These are phyloP conservation scores for Lotus japonicus DNA, from an alignment of 306 rosid species.

Conservation along the genomic window DNA sequence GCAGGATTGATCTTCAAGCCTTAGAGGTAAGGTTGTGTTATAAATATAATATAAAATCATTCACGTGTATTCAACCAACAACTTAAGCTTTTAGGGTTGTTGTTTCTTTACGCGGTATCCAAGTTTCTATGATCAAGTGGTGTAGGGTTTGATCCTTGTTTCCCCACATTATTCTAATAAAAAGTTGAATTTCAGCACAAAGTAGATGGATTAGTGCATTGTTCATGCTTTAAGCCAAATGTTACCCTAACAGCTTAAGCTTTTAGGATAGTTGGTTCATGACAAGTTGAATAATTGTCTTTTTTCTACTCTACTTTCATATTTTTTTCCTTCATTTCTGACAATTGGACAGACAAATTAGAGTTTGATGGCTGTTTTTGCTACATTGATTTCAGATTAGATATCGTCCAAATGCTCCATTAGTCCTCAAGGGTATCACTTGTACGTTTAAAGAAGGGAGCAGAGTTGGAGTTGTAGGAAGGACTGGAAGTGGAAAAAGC, in stretches of 20 bases:
- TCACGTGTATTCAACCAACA: too few relatives aligned
- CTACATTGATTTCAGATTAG: constrained; percentile 40
- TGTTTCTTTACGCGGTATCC: too few relatives aligned
- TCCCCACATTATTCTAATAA: too few relatives aligned
- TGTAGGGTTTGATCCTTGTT: too few relatives aligned
- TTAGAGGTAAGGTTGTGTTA: constrained; percentile 33
- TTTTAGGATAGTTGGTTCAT: too few relatives aligned
- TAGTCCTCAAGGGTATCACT: constrained; percentile 63
- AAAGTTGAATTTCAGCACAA: too few relatives aligned
- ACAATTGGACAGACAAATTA: neutral
- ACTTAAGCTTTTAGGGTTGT: too few relatives aligned
- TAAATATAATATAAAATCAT: too few relatives aligned
- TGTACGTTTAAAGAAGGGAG: constrained; percentile 63
- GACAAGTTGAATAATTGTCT: neutral
- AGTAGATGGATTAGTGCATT: too few relatives aligned
- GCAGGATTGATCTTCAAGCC: constrained; percentile 51
- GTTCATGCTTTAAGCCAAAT: too few relatives aligned
- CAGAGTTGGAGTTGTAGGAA: constrained; percentile 80
- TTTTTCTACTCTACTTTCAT: neutral
- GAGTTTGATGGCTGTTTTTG: neutral
- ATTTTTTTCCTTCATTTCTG: neutral
- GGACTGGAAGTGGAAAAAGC: constrained; percentile 83
- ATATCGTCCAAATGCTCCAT: constrained; percentile 58
- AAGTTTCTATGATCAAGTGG: too few relatives aligned
- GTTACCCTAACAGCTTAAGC: too few relatives aligned